phyloP scores from a whole-genome alignment of 1,284 basidiomycete genomes.

The Singerocomus inundabilis region DNA sequence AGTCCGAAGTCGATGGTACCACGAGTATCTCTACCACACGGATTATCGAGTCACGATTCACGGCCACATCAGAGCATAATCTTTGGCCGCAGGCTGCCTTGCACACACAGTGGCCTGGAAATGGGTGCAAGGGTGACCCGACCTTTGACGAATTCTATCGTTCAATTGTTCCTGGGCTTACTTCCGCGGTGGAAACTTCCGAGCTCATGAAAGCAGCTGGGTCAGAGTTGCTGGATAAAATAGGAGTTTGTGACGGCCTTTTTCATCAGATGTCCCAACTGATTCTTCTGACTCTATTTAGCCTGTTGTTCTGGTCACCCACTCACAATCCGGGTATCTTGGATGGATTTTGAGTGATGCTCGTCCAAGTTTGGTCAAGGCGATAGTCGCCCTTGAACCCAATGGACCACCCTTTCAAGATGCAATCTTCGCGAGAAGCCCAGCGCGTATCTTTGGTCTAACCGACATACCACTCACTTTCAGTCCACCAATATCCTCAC shows the following conservation, averaged over 20 bases:
- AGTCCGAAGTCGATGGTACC: constrained; percentile 40
- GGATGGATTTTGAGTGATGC: constrained; percentile 50
- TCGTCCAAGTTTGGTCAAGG: constrained; percentile 42
- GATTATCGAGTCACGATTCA: constrained; percentile 43
- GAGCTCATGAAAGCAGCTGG: constrained; percentile 31
- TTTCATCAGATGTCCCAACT: neutral
- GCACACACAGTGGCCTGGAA: constrained; percentile 54
- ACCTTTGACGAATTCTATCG: constrained; percentile 46
- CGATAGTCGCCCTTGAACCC: constrained; percentile 48
- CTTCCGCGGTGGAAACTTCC: constrained; percentile 26
- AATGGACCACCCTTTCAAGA: constrained; percentile 48
- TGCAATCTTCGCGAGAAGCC: constrained; percentile 40
- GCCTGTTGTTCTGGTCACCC: constrained; percentile 46
- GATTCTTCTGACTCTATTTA: constrained; percentile 17
- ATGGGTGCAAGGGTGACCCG: constrained; percentile 44
- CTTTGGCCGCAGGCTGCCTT: constrained; percentile 47
- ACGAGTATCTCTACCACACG: constrained; percentile 33
- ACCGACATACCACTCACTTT: constrained; percentile 46
- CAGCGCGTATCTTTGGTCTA: constrained; percentile 42
- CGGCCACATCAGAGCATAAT: constrained; percentile 39
- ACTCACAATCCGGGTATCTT: constrained; percentile 47
- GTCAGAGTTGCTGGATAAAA: constrained; percentile 29
- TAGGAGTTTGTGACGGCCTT: constrained; percentile 26
- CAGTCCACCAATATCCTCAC: constrained; percentile 38
- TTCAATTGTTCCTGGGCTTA: constrained; percentile 32